Percentiles rank a stretch among this genome's conserved stretches.
Conservation (phyloP, 2,329 filamentous ascomycete species). For the Xylariaceae sp. region DNA sequence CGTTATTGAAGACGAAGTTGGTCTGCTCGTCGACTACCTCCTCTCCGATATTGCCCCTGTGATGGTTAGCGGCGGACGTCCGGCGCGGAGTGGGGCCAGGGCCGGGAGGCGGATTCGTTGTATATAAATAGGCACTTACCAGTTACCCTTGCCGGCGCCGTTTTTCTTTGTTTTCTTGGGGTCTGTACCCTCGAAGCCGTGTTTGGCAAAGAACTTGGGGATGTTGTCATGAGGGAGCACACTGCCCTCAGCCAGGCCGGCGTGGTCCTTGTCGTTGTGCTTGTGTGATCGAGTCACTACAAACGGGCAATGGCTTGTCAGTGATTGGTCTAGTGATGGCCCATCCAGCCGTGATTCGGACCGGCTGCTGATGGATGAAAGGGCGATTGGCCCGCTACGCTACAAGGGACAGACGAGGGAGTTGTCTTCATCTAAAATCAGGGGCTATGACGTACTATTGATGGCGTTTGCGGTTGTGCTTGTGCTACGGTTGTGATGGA, state of each 20-base stretch:
- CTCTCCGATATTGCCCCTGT: constrained; percentile 76
- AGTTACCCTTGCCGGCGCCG: constrained; percentile 87
- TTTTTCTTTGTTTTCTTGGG: constrained; percentile 97
- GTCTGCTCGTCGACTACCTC: constrained; percentile 82
- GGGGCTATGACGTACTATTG: constrained; percentile 12
- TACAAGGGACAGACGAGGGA: background rate
- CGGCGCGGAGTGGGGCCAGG: too few species aligned
- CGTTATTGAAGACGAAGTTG: constrained; percentile 74
- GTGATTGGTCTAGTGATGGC: background rate
- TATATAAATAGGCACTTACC: constrained; percentile 59
- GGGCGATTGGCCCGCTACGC: background rate
- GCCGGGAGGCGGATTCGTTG: too few species aligned
- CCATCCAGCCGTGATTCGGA: background rate
- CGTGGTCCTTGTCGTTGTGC: constrained; percentile 88
- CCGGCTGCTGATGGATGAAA: background rate
- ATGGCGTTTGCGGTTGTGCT: background rate
- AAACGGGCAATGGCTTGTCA: constrained; percentile 10
- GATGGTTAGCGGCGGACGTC: background rate
- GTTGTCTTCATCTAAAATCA: background rate
- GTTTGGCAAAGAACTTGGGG: constrained; percentile 90
- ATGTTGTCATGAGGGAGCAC: constrained; percentile 66
- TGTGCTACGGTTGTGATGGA: background rate
- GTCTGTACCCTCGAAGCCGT: constrained; percentile 73
- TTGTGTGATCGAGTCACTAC: constrained; percentile 98
- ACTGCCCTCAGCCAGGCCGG: constrained; percentile 69